phyloP scores from a whole-genome alignment of 1,139 yeast species.

The Yamadazyma buinensis region DNA sequence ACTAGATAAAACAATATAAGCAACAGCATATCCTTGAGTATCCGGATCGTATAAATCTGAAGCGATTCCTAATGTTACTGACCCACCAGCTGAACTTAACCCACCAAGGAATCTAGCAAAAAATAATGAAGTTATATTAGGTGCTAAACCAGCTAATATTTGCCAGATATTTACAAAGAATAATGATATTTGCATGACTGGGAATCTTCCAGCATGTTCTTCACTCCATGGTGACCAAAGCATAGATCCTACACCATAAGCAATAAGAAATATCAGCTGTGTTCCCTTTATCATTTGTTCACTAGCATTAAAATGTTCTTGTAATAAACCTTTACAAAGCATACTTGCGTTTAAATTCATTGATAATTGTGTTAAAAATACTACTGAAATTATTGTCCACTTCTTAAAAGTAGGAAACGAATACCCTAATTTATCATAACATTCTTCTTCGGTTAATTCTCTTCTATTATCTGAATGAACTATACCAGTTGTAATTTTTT shows the following conservation, averaged over 20 bases:
- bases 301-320: constrained; percentile 25
- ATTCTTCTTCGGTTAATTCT: constrained; percentile 26
- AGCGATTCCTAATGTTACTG: constrained; percentile 37
- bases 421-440: constrained; percentile 30
- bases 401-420: constrained; percentile 24
- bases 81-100: constrained; percentile 33
- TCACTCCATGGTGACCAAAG: constrained; percentile 42
- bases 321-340: constrained; percentile 23
- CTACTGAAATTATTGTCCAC: constrained; percentile 29
- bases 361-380: constrained; percentile 33
- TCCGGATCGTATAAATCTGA: constrained; percentile 39
- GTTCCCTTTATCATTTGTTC: constrained; percentile 28
- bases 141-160: constrained; percentile 30
- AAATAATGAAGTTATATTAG: constrained; percentile 26
- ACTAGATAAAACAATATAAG: constrained; percentile 33
- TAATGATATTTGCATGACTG: constrained; percentile 29
- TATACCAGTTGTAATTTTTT: constrained; percentile 8
- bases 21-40: constrained; percentile 34
- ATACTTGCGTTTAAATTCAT: constrained; percentile 37
- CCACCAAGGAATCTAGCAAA: constrained; percentile 29
- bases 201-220: constrained; percentile 32
- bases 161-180: constrained; percentile 35
- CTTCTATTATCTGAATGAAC: constrained; percentile 21
- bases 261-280: constrained; percentile 31
- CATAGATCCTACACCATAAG: constrained; percentile 38